Percentiles rank a stretch among this genome's conserved stretches.
Evolutionary conservation across 164 flowering plant species (phyloP).

Genomic region (Amborella trichopoda): DNA sequence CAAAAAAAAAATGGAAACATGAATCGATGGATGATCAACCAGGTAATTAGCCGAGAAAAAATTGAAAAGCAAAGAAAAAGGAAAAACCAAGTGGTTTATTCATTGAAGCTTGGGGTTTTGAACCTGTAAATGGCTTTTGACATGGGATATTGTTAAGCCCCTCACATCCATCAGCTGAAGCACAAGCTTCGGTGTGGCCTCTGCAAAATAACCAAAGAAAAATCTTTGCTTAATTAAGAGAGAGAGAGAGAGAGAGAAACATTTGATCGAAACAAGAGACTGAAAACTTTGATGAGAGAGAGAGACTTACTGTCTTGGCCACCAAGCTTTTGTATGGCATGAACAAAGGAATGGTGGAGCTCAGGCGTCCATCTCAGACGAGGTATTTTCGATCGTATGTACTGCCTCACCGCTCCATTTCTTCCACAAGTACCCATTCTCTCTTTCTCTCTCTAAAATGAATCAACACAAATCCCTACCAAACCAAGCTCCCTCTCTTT

Average conservation of each 20-base stretch:
- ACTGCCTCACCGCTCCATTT: conserved; percentile 59
- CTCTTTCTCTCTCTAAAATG: neutral
- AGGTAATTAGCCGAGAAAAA: neutral
- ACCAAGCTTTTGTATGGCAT: conserved; percentile 79
- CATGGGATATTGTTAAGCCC: conserved; percentile 83
- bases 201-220: conserved; percentile 19
- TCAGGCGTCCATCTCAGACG: conserved; percentile 85
- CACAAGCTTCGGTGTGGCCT: conserved; percentile 86
- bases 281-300: neutral
- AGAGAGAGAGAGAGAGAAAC: neutral
- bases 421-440: conserved; percentile 60
- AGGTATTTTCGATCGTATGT: conserved; percentile 71
- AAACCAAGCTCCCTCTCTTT: neutral
- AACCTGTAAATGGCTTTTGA: conserved; percentile 95
- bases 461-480: neutral
- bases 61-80: no score
- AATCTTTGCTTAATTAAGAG: no score
- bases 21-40: neutral
- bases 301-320: conserved; percentile 63
- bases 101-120: neutral
- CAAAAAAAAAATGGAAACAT: neutral
- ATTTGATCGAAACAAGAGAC: neutral
- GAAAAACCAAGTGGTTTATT: neutral
- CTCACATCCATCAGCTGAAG: conserved; percentile 78
- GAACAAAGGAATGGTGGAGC: conserved; percentile 74